Evolutionary conservation across 257 asterid species (phyloP).

Genomic region (Marsdenia floribunda): DNA sequence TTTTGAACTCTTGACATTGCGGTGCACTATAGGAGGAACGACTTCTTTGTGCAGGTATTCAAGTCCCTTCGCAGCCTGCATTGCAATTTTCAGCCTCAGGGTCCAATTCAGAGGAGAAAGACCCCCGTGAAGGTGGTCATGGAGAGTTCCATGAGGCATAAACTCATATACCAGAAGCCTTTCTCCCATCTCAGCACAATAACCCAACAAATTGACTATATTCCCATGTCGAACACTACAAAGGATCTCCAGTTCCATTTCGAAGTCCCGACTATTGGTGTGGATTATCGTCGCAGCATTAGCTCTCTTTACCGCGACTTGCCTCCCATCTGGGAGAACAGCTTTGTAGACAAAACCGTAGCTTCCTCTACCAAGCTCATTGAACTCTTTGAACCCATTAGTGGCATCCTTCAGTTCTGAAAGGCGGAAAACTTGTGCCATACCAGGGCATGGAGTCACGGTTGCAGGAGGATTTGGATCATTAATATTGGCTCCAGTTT

Average conservation of each 20-base stretch:
- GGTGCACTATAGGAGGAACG: slow-evolving; percentile 80
- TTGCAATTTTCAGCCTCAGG: slow-evolving; percentile 63
- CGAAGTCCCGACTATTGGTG: slow-evolving; percentile 75
- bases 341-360: slow-evolving; percentile 93
- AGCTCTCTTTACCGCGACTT: slow-evolving; percentile 89
- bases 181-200: slow-evolving; percentile 96
- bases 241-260: slow-evolving; percentile 75
- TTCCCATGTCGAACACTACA: slow-evolving; percentile 68
- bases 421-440: slow-evolving; percentile 82
- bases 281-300: slow-evolving; percentile 95
- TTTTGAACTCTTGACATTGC: slow-evolving; percentile 73
- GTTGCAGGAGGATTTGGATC: slow-evolving; percentile 43
- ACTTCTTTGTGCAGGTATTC: slow-evolving; percentile 73
- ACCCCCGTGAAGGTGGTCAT: slow-evolving; percentile 94
- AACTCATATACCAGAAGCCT: slow-evolving; percentile 78
- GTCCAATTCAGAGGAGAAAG: slow-evolving; percentile 67
- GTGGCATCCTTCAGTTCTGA: slow-evolving; percentile 89
- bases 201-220: slow-evolving; percentile 83
- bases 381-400: slow-evolving; percentile 90
- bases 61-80: slow-evolving; percentile 84
- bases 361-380: slow-evolving; percentile 91
- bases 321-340: slow-evolving; percentile 73
- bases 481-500: slow-evolving; percentile 20
- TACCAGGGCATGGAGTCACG: slow-evolving; percentile 56
- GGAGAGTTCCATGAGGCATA: slow-evolving; percentile 91